phyloP scores from a whole-genome alignment of 106 monocot species.

The Vanilla planifolia region DNA sequence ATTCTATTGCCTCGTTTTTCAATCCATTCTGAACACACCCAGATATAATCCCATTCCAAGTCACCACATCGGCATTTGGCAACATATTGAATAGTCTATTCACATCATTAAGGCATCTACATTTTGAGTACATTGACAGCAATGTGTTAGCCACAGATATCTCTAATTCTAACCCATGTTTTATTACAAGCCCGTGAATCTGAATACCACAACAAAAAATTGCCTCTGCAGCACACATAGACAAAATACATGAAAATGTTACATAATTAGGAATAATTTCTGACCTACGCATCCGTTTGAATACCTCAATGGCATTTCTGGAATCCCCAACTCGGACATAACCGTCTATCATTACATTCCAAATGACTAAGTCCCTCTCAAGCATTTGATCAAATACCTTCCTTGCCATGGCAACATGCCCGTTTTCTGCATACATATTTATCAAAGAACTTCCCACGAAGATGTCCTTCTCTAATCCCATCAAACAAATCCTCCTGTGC shows the following conservation, averaged over 20 bases:
- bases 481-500: constrained; percentile 36
- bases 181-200: constrained; percentile 58
- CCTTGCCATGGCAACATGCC: constrained; percentile 37
- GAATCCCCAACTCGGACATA: constrained; percentile 40
- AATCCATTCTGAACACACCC: constrained; percentile 89
- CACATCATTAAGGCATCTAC: constrained; percentile 43
- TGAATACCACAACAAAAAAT: constrained; percentile 52
- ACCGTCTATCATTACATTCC: constrained; percentile 93
- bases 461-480: constrained; percentile 58
- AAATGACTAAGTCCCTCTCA: constrained; percentile 62
- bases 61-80: constrained; percentile 42
- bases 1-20: constrained; percentile 41
- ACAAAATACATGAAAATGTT: constrained; percentile 51
- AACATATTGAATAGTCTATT: constrained; percentile 47
- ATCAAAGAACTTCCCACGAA: constrained; percentile 77
- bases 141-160: constrained; percentile 71
- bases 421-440: constrained; percentile 56
- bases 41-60: constrained; percentile 87
- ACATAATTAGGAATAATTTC: constrained; percentile 38
- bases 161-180: constrained; percentile 48
- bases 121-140: constrained; percentile 84
- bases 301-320: constrained; percentile 39
- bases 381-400: constrained; percentile 72
- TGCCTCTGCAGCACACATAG: constrained; percentile 49
- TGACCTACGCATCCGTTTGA: constrained; percentile 47